phyloP scores from a whole-genome alignment of 179 eudicot genomes.

The Carnegiea gigantea region DNA sequence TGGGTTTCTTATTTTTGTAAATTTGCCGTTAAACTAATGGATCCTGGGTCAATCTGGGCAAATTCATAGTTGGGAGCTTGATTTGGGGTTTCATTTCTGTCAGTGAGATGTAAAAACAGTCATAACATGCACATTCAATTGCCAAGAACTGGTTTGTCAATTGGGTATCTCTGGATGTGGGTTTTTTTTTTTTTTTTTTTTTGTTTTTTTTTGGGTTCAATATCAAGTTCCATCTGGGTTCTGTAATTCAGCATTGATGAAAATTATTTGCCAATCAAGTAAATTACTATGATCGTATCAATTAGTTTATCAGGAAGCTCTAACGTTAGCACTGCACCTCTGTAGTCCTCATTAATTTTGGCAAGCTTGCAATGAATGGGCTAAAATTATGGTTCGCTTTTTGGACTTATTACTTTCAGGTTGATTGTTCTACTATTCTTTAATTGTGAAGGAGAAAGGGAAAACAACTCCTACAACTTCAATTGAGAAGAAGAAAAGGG shows the following conservation, averaged over 20 bases:
- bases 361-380: neutral
- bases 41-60: neutral
- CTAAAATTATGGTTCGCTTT: neutral
- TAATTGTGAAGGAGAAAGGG: conserved; percentile 2
- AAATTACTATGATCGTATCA: neutral
- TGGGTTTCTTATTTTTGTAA: neutral
- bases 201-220: neutral
- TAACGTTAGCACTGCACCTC: neutral
- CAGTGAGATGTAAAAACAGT: neutral
- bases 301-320: neutral
- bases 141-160: neutral
- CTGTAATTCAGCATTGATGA: neutral
- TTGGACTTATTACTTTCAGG: neutral
- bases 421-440: neutral
- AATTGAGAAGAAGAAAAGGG: conserved; percentile 4
- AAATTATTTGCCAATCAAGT: neutral
- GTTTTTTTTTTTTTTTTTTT: neutral
- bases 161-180: conserved; percentile 14
- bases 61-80: neutral
- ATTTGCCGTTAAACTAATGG: neutral
- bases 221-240: conserved; percentile 9
- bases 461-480: neutral
- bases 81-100: neutral
- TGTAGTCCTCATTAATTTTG: neutral
- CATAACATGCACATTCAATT: neutral